Conservation (phyloP, 2,329 filamentous ascomycete genomes). For the Pseudogymnoascus sp. region DNA sequence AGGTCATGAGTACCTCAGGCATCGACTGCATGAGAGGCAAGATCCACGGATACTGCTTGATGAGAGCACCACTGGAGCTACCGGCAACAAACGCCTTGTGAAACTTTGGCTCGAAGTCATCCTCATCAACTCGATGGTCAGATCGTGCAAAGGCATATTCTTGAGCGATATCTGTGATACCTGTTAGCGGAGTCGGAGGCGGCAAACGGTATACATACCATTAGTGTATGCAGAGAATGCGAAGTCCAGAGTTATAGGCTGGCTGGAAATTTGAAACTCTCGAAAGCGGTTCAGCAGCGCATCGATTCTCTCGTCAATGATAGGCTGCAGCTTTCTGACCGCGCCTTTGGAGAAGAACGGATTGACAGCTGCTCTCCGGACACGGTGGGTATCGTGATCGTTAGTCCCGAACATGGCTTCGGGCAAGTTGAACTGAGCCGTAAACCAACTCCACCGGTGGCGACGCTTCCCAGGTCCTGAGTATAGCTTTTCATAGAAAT, state of each 20-base stretch:
- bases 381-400: constrained; percentile 18
- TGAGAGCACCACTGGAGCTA: constrained; percentile 13
- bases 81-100: constrained; percentile 16
- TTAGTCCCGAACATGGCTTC: constrained; percentile 19
- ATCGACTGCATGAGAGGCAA: constrained; percentile 11
- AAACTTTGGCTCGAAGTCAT: constrained; percentile 21
- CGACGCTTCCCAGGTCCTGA: constrained; percentile 1
- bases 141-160: constrained; percentile 25
- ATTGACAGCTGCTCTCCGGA: constrained; percentile 17
- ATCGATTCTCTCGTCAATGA: constrained; percentile 19
- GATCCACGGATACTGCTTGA: constrained; percentile 22
- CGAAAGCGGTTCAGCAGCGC: constrained; percentile 17
- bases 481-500: constrained; percentile 22
- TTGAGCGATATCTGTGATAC: constrained; percentile 25
- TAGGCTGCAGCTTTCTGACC: constrained; percentile 14
- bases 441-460: constrained; percentile 17
- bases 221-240: constrained; percentile 18
- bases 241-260: constrained; percentile 17
- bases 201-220: constrained; percentile 9
- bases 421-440: constrained; percentile 11
- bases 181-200: not conserved
- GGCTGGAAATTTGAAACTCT: constrained; percentile 13
- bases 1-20: constrained; percentile 14
- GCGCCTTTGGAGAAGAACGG: constrained; percentile 20
- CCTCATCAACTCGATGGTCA: constrained; percentile 20